phyloP scores from a whole-genome alignment of 208 protist species.

The Kentomonas sorsogonicus region DNA sequence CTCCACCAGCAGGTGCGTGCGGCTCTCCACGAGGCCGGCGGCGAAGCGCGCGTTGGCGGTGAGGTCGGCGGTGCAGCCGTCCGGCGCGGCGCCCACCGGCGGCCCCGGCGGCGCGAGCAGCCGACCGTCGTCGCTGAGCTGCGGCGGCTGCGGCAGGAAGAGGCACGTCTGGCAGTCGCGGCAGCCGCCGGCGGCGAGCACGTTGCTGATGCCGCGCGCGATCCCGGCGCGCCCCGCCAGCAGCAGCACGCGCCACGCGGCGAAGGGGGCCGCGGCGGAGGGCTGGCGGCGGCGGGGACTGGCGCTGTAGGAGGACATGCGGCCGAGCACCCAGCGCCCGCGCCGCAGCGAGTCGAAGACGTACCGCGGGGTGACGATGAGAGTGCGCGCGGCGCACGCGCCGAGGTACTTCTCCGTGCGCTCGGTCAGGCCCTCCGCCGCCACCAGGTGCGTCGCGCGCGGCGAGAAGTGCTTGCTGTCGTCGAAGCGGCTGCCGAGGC shows the following conservation, averaged over 20 bases:
- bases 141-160: too few relatives aligned
- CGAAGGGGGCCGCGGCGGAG: constrained; percentile 11
- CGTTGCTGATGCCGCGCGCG: constrained; percentile 32
- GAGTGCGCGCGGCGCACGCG: constrained; percentile 50
- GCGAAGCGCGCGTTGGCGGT: background rate
- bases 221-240: constrained; percentile 31
- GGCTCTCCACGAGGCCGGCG: constrained; percentile 17
- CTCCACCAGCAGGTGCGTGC: constrained; percentile 65
- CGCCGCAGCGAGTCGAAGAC: constrained; percentile 51
- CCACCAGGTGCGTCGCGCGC: constrained; percentile 46
- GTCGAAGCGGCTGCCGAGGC: constrained; percentile 47
- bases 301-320: constrained; percentile 9
- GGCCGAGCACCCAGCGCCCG: constrained; percentile 49
- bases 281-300: background rate
- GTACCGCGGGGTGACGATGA: constrained; percentile 63
- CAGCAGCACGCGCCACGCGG: constrained; percentile 55
- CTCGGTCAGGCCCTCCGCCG: constrained; percentile 58
- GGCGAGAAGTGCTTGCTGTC: constrained; percentile 30
- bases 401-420: constrained; percentile 76
- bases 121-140: constrained; percentile 8
- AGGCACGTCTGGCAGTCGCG: constrained; percentile 21
- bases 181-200: constrained; percentile 60
- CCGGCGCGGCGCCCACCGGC: background rate
- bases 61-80: constrained; percentile 7
- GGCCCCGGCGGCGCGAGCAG: background rate